Percentiles rank a stretch among this genome's conserved stretches.
Conservation (phyloP, 2,329 filamentous ascomycete genomes). For the Hypoxylon sp. region DNA sequence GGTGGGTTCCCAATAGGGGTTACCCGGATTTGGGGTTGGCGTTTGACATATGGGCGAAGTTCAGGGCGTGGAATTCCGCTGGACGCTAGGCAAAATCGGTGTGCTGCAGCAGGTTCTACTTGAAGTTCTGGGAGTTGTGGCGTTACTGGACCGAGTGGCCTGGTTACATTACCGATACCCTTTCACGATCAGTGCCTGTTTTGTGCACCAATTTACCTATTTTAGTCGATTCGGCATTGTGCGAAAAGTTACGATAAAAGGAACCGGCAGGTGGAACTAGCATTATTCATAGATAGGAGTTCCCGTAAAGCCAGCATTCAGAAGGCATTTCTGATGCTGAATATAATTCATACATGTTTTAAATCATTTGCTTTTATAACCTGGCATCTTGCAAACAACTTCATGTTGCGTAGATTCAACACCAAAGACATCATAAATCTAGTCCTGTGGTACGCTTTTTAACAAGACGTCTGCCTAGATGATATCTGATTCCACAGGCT, state of each 20-base stretch:
- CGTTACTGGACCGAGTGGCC: constrained; percentile 50
- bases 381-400: not conserved
- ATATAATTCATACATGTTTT: constrained; percentile 20
- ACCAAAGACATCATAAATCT: not conserved
- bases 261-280: constrained; percentile 16
- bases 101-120: constrained; percentile 22
- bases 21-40: constrained; percentile 13
- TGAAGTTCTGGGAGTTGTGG: constrained; percentile 43
- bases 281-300: constrained; percentile 36
- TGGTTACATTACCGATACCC: constrained; percentile 48
- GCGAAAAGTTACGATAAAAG: constrained; percentile 18
- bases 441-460: not conserved
- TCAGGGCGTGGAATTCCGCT: constrained; percentile 10
- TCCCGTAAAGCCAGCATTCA: constrained; percentile 6
- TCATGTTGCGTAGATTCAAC: not conserved
- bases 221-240: constrained; percentile 16
- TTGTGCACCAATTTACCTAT: constrained; percentile 14
- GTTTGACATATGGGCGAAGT: constrained; percentile 22
- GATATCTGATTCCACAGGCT: not conserved
- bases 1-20: constrained; percentile 16
- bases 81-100: constrained; percentile 23
- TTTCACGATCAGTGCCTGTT: constrained; percentile 20
- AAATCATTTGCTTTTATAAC: not conserved
- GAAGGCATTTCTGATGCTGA: constrained; percentile 16
- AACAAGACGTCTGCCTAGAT: not conserved